Evolutionary conservation across 2,329 filamentous ascomycete genomes (phyloP).

Genomic region (Arthroderma uncinatum): DNA sequence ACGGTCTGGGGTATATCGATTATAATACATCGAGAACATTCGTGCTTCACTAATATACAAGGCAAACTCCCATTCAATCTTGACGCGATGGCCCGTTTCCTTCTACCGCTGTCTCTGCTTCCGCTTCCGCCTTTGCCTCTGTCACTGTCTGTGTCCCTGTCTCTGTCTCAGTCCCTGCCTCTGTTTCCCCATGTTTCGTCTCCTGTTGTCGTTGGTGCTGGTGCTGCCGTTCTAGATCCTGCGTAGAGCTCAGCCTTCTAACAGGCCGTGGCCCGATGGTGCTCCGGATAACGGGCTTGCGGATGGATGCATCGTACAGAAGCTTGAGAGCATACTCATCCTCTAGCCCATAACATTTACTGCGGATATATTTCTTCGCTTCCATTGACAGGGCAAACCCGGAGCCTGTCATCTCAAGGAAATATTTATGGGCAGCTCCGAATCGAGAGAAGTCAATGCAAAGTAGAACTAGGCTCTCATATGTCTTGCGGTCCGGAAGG

Average conservation of each 20-base stretch:
- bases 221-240: not conserved
- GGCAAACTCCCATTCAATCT: not conserved
- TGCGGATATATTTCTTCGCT: conserved; percentile 21
- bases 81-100: not conserved
- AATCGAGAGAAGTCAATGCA: conserved; percentile 37
- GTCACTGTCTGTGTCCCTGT: too few relatives aligned
- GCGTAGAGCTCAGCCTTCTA: not conserved
- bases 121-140: not conserved
- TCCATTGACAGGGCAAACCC: conserved; percentile 20
- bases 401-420: conserved; percentile 27
- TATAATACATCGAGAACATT: not conserved
- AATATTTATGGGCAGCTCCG: conserved; percentile 29
- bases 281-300: conserved; percentile 13
- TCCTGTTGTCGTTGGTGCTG: not conserved
- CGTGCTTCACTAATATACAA: not conserved
- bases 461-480: conserved; percentile 50
- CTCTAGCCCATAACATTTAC: conserved; percentile 21
- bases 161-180: not conserved
- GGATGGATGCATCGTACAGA: conserved; percentile 23
- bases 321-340: conserved; percentile 25
- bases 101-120: not conserved
- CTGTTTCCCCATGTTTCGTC: not conserved
- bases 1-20: not conserved
- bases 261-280: not conserved
- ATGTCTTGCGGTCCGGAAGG: conserved; percentile 47